Evolutionary conservation across 306 rosid species (phyloP), one percentile per base, ranked within the genome.

Genomic region (Begonia masoniana): DNA sequence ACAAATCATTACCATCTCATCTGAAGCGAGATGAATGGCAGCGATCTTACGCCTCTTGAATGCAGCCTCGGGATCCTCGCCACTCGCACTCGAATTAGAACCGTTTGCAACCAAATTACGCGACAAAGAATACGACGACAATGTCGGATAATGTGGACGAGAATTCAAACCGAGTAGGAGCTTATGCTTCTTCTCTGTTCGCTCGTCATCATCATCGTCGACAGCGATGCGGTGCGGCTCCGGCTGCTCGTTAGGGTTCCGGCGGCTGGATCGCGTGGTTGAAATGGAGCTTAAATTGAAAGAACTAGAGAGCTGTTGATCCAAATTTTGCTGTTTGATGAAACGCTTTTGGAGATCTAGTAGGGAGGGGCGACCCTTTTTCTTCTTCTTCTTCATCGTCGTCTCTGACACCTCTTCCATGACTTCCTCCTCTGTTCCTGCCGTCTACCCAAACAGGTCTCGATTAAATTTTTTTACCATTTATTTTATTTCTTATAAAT

Each of bases 351-450:
- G 94, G 63, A 91, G 96, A 85, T 91, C 97, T 63, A 91, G 71
- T 24, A 91, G 97, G 58, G 97, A 85, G 4, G 97, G 97, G 17
- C 97, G 97, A 0, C 97, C 97, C 72, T 91, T 78, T 62, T 78
- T 91, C 94, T 91, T 91, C 77, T 78, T 80, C 82, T 58, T 81
- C 79, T 71, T 72, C 78, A 66, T 82, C 74, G 68, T 69, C 60
- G 74, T 65, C 58, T 74, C 79, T 63, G 95, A 74, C 68, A 70
- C 76, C 70, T 78, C 85, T 68, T 86, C 88, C 87, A 77, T 78
- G 63, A 10, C 39, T 47, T 63, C 69, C 71, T 71, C 80, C 70
- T 66, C 71, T 63, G 72, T 70, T 65, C 69, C 71, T 75, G 68
- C 79, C 52, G 39, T 31, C 39, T 3, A 68, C 43, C 71, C 74